These are phyloP conservation scores for Pelargonium myrrhifolium DNA, from an alignment of 441 rosid genomes.

Conservation along the genomic window DNA sequence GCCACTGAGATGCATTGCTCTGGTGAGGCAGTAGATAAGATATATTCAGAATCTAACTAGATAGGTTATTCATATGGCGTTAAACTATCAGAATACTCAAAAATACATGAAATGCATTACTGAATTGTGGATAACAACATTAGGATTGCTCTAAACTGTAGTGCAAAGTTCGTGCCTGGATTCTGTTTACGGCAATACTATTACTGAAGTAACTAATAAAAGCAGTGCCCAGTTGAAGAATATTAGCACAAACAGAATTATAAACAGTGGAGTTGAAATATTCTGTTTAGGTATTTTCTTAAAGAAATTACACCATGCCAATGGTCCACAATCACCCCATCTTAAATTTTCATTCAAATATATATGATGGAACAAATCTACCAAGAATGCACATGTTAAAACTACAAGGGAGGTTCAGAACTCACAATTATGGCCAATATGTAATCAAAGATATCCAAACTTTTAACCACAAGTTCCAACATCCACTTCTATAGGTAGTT, in stretches of 20 bases:
- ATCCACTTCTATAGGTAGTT: background rate
- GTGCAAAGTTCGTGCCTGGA: background rate
- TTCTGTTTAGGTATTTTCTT: background rate
- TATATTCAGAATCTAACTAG: slow-evolving; percentile 18
- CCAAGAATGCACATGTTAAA: background rate
- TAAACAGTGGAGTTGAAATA: background rate
- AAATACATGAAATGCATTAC: background rate
- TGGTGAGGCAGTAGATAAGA: slow-evolving; percentile 29
- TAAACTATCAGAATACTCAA: background rate
- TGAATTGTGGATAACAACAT: background rate
- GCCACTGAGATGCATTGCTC: slow-evolving; percentile 86
- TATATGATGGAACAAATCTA: background rate
- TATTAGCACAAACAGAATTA: background rate
- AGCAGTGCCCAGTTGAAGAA: background rate
- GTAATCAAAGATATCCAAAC: background rate
- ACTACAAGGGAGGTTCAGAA: background rate
- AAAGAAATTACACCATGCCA: background rate
- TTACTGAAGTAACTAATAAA: background rate
- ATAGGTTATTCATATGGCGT: background rate
- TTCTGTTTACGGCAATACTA: background rate
- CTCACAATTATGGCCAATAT: slow-evolving; percentile 1
- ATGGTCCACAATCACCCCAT: background rate
- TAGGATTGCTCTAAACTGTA: background rate
- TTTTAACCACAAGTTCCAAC: background rate
- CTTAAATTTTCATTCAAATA: background rate